Base-by-base conservation (phyloP, 306 rosid genomes). In the Begonia peltatifolia region DNA sequence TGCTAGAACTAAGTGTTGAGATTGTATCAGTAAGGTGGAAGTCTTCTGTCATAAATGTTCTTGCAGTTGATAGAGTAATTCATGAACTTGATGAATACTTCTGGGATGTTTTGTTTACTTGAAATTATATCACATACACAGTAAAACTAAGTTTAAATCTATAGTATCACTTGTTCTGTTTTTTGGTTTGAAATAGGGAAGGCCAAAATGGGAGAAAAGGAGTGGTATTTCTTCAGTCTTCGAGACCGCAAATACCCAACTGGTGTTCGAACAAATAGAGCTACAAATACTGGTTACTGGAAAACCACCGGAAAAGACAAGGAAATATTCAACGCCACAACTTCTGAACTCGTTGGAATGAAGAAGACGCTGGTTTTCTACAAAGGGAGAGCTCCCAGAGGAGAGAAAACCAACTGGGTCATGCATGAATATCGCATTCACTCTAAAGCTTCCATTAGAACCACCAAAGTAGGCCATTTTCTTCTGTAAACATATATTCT, bases 331-430 rank as follows among this genome's bases (percentile, higher is more conserved):
- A 74, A 89, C 67, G 66, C 76, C 56, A 65, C 48, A 10, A 82
- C 87, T 2, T 76, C 85, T 0, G 90, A 85, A 46, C 51, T 89
- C 57, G 76, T 85, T 42, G 97, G 97, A 3, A 89, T 89, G 97
- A 89, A 89, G 76, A 89, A 89, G 67, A 89, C 97, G 0, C 59
- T 89, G 57, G 95, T 89, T 50, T 89, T 89, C 63, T 89, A 89
- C 62, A 84, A 79, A 78, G 97, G 97, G 2, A 79, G 97, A 69
- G 97, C 97, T 48, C 97, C 97, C 0, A 71, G 95, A 71, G 97
- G 97, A 46, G 95, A 89, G 62, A 89, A 89, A 63, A 59, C 78
- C 50, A 89, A 82, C 56, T 85, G 97, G 95, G 94, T 89, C 64
- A 89, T 89, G 87, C 97, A 89, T 62, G 97, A 89, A 76, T 89